Evolutionary conservation across 768 basidiomycete species (phyloP).

Genomic region (Pisolithus albus): DNA sequence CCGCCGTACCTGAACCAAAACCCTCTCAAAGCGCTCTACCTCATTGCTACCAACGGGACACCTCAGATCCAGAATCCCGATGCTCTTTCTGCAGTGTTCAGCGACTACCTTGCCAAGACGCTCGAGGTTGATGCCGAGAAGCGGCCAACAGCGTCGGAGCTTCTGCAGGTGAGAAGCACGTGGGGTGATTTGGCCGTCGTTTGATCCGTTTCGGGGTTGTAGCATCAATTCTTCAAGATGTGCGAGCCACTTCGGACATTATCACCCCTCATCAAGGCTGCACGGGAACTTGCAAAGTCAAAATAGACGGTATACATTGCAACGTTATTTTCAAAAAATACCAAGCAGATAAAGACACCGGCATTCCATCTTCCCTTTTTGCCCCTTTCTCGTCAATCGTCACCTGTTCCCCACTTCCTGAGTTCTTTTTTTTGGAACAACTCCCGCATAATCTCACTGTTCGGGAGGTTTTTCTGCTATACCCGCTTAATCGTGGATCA

Average conservation of each 20-base stretch:
- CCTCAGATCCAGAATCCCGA: constrained; percentile 93
- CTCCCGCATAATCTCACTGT: too few species aligned
- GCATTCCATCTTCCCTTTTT: too few species aligned
- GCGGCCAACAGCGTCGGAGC: constrained; percentile 76
- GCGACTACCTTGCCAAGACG: constrained; percentile 81
- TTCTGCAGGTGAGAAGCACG: constrained; percentile 54
- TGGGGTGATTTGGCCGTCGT: neutral
- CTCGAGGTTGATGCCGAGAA: constrained; percentile 95
- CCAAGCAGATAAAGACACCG: too few species aligned
- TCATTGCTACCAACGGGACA: constrained; percentile 97
- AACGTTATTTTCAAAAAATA: neutral
- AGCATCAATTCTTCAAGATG: constrained; percentile 86
- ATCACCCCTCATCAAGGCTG: constrained; percentile 87
- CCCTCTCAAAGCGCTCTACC: constrained; percentile 91
- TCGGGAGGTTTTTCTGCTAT: too few species aligned
- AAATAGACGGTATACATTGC: constrained; percentile 22
- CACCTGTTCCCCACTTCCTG: neutral
- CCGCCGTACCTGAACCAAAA: constrained; percentile 96
- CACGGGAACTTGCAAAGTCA: constrained; percentile 74
- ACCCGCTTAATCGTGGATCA: too few species aligned
- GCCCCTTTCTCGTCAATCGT: too few species aligned
- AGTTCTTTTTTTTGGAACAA: neutral
- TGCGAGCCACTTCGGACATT: constrained; percentile 84
- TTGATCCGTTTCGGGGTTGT: constrained; percentile 7
- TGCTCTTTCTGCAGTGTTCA: constrained; percentile 67